These are phyloP conservation scores for Sporopachydermia lactativora DNA, from an alignment of 805 yeast species.

Conservation along the genomic window DNA sequence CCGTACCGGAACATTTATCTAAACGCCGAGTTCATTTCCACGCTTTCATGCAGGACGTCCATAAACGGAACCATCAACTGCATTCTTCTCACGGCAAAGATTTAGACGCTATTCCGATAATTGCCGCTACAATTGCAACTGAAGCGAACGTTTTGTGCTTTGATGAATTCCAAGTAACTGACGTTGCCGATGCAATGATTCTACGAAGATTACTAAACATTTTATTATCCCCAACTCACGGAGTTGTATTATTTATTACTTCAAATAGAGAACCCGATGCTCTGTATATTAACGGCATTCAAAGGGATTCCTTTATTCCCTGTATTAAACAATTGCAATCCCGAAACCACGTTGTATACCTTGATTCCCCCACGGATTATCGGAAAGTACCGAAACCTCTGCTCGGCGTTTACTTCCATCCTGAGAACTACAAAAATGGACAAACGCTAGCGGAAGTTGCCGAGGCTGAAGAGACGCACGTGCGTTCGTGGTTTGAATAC, in stretches of 20 bases:
- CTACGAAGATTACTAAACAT: slow-evolving; percentile 59
- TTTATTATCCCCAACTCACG: slow-evolving; percentile 60
- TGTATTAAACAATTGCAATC: slow-evolving; percentile 70
- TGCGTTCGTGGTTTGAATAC: slow-evolving; percentile 64
- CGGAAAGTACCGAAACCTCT: slow-evolving; percentile 77
- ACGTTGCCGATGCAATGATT: slow-evolving; percentile 97
- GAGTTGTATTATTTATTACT: slow-evolving; percentile 82
- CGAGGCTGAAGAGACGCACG: slow-evolving; percentile 43
- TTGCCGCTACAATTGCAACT: slow-evolving; percentile 74
- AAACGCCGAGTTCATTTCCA: slow-evolving; percentile 86
- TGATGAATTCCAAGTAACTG: slow-evolving; percentile 96
- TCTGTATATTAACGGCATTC: slow-evolving; percentile 85
- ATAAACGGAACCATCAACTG: slow-evolving; percentile 72
- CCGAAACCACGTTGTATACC: slow-evolving; percentile 59
- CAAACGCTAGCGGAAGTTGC: slow-evolving; percentile 36
- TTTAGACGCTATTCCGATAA: slow-evolving; percentile 67
- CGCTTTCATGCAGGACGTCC: slow-evolving; percentile 91
- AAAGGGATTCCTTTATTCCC: slow-evolving; percentile 82
- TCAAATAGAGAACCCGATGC: slow-evolving; percentile 94
- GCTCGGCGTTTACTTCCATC: slow-evolving; percentile 64
- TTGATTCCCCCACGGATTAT: slow-evolving; percentile 90
- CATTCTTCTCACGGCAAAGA: slow-evolving; percentile 52
- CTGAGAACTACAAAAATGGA: slow-evolving; percentile 37
- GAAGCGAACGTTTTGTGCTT: slow-evolving; percentile 73
- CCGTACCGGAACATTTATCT: slow-evolving; percentile 65